Percentiles rank a stretch among this genome's conserved stretches.
Conservation (phyloP, 2,329 filamentous ascomycete species). For the Neonectria punicea region DNA sequence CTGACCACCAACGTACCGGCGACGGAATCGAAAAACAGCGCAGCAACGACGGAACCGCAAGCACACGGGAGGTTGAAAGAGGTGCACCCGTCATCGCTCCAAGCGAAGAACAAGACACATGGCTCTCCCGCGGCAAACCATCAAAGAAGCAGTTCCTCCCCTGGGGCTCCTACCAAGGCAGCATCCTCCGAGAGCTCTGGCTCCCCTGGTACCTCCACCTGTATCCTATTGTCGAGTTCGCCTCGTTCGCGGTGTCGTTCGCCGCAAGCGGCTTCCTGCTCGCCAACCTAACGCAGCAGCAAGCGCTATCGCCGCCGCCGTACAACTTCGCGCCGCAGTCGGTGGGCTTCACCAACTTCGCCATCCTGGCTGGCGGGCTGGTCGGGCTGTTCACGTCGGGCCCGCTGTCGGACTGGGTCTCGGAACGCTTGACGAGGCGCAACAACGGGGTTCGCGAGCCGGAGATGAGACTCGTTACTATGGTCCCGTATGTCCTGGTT, state of each 20-base stretch:
- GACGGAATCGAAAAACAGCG: slow-evolving; percentile 6
- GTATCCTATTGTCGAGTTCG: slow-evolving; percentile 22
- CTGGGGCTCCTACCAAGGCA: slow-evolving; percentile 18
- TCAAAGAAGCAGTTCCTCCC: slow-evolving; percentile 15
- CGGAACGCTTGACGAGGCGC: slow-evolving; percentile 19
- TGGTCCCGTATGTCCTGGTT: too few species aligned
- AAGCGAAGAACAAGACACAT: slow-evolving; percentile 6
- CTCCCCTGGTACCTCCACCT: slow-evolving; percentile 20
- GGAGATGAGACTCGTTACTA: too few species aligned
- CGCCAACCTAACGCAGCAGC: slow-evolving; percentile 25
- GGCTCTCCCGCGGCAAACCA: slow-evolving; percentile 19
- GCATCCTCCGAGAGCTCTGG: slow-evolving; percentile 21
- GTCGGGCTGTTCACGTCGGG: slow-evolving; percentile 23
- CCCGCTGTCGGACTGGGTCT: slow-evolving; percentile 17
- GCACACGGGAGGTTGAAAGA: background rate
- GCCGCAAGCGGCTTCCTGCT: slow-evolving; percentile 18
- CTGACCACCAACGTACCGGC: background rate
- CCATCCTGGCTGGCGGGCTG: slow-evolving; percentile 17
- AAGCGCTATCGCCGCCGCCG: slow-evolving; percentile 13
- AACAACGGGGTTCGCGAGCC: slow-evolving; percentile 19
- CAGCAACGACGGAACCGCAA: slow-evolving; percentile 12
- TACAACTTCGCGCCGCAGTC: slow-evolving; percentile 18
- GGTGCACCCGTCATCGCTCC: background rate
- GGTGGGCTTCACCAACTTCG: slow-evolving; percentile 23
- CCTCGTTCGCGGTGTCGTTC: slow-evolving; percentile 19